These are phyloP conservation scores for Talaromyces amestolkiae DNA, from an alignment of 2,329 filamentous ascomycete species.

Conservation along the genomic window DNA sequence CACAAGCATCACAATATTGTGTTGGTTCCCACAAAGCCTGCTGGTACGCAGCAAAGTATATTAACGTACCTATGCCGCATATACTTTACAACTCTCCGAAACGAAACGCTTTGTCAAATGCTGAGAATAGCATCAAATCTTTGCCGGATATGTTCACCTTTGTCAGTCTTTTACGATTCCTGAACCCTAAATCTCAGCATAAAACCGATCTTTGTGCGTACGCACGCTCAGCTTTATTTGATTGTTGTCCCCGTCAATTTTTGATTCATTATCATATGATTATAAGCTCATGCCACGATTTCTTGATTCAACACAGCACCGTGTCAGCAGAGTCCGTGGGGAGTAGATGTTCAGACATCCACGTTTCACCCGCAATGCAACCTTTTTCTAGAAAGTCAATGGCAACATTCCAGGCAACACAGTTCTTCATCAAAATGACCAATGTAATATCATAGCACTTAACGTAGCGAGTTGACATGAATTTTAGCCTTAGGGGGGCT, in stretches of 20 bases:
- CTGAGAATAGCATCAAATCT: too few relatives aligned
- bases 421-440: background rate
- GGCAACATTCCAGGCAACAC: background rate
- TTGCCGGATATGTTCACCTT: too few relatives aligned
- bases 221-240: too few relatives aligned
- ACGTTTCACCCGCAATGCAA: background rate
- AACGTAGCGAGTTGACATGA: background rate
- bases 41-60: too few relatives aligned
- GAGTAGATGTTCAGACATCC: background rate
- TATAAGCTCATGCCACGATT: background rate
- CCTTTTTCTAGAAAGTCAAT: background rate
- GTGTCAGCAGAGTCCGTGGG: background rate
- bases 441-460: background rate
- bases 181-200: background rate
- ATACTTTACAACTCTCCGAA: too few relatives aligned
- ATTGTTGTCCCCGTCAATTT: background rate
- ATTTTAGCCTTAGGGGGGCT: background rate
- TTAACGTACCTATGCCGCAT: too few relatives aligned
- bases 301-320: background rate
- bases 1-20: too few relatives aligned
- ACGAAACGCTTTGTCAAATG: too few relatives aligned
- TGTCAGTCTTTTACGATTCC: too few relatives aligned
- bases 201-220: background rate
- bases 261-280: background rate
- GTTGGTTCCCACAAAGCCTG: too few relatives aligned